Evolutionary conservation across 345 rosid genomes (phyloP), one percentile per base, ranked within the genome.

Genomic region (Euphorbia peplus): DNA sequence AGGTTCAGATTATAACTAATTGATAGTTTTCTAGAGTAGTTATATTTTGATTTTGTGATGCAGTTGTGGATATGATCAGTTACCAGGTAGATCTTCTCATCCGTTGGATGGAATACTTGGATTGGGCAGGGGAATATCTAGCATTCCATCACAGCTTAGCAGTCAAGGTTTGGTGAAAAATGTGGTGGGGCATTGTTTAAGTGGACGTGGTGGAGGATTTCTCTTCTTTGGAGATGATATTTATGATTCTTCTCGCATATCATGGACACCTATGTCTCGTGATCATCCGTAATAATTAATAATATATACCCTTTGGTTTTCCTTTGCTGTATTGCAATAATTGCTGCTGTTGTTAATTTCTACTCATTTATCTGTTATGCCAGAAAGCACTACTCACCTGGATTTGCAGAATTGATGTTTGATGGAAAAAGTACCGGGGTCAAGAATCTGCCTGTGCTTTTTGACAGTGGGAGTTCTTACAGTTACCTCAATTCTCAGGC

Each of bases 71-170:
- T 95, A 92, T 41, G 92, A 91, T 81, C 97, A 92, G 70, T 46
- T 76, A 63, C 86, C 91, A 3, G 91, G 93, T 25, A 67, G 78
- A 21, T 85, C 88, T 5, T n/a, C 47, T 70, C 92, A 88, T 80
- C 95, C 96, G 54, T 53, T 92, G n/a, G 99, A 95, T 52, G 99
- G 98, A 77, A 86, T 92, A 24, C 84, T 95, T 32, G 99, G 99
- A n/a, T 98, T 95, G 22, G 97, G 99, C 21, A 92, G 78, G 70
- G 99, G 98, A 21, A 84, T 82, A 79, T 69, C 93, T 57, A 86
- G 97, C 89, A 79, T 91, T 44, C 37, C 87, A 4, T 86, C 96
- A 12, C 99, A 92, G 83, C 98, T 95, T 70, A 79, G 83, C 60
- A 72, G 78, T 42, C 88, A 84, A 67, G 90, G 93, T 62, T 66